phyloP scores from a whole-genome alignment of 202 grass and related monocot genomes.

The Saccharum hybrid region DNA sequence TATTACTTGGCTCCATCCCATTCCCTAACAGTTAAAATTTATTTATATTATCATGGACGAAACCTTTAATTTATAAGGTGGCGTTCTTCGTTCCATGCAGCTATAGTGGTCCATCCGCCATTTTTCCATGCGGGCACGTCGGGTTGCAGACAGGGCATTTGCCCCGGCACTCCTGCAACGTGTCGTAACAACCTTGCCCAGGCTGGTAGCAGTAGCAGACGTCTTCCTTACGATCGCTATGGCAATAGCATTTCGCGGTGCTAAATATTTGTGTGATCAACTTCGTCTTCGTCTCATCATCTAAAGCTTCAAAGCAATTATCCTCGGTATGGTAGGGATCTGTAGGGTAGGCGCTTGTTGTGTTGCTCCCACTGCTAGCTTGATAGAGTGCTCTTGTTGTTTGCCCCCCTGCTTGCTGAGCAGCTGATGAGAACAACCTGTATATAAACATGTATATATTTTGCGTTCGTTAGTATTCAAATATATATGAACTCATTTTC shows the following conservation, averaged over 20 bases:
- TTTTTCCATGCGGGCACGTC: background rate
- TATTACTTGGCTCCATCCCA: too few relatives aligned
- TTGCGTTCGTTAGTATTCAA: background rate
- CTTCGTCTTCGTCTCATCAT: too few relatives aligned
- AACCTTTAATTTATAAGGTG: background rate
- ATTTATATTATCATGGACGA: too few relatives aligned
- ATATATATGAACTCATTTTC: background rate
- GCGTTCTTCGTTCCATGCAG: too few relatives aligned
- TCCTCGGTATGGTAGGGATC: background rate
- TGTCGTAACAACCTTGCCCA: background rate
- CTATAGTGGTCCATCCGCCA: too few relatives aligned
- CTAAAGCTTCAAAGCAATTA: too few relatives aligned
- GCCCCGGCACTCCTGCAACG: background rate
- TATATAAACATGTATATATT: background rate
- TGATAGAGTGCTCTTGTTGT: too few relatives aligned
- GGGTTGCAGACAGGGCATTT: background rate
- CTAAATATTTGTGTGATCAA: too few relatives aligned
- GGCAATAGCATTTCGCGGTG: background rate
- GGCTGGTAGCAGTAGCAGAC: background rate
- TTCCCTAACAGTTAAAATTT: too few relatives aligned
- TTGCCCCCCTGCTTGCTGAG: too few relatives aligned
- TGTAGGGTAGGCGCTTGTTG: background rate
- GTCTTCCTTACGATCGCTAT: background rate
- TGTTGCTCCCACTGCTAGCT: background rate
- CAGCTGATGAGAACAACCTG: too few relatives aligned